Evolutionary conservation across 345 rosid species (phyloP).

Genomic region (Bruguiera parviflora): DNA sequence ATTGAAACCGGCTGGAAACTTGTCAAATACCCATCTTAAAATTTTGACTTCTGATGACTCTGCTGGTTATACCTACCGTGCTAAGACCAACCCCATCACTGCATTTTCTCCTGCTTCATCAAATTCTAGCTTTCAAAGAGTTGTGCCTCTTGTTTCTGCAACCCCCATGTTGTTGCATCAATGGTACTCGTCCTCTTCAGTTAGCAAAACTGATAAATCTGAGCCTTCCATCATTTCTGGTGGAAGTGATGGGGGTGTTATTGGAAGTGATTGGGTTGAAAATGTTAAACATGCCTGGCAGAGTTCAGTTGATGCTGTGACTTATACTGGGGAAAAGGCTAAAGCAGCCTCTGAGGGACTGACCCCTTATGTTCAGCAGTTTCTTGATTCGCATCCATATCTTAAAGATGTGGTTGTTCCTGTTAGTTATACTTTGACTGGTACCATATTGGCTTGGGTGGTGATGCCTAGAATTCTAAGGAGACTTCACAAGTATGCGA

Average conservation of each 20-base stretch:
- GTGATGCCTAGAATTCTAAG: constrained; percentile 80
- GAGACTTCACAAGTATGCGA: constrained; percentile 61
- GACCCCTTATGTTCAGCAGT: constrained; percentile 53
- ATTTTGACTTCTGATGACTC: constrained; percentile 11
- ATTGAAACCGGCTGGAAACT: constrained; percentile 14
- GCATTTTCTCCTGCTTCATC: constrained; percentile 20
- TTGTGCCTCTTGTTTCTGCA: constrained; percentile 31
- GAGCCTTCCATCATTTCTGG: constrained; percentile 31
- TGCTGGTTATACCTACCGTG: constrained; percentile 4
- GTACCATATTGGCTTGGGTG: constrained; percentile 72
- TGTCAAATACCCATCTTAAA: constrained; percentile 15
- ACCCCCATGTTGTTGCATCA: constrained; percentile 27
- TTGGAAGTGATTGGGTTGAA: constrained; percentile 51
- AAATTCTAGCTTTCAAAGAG: constrained; percentile 11
- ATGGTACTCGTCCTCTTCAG: constrained; percentile 42
- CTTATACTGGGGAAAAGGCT: constrained; percentile 54
- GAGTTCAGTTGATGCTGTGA: constrained; percentile 37
- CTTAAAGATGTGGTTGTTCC: constrained; percentile 64
- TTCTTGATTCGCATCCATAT: constrained; percentile 63
- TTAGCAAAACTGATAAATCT: constrained; percentile 40
- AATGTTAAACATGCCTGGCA: constrained; percentile 58
- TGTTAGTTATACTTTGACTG: constrained; percentile 46
- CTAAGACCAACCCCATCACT: constrained; percentile 17
- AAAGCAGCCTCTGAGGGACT: constrained; percentile 52
- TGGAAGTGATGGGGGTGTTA: constrained; percentile 27